Evolutionary conservation across 768 basidiomycete species (phyloP), one percentile per base, ranked within the genome.

Genomic region (Strobilomyces dryophilus): DNA sequence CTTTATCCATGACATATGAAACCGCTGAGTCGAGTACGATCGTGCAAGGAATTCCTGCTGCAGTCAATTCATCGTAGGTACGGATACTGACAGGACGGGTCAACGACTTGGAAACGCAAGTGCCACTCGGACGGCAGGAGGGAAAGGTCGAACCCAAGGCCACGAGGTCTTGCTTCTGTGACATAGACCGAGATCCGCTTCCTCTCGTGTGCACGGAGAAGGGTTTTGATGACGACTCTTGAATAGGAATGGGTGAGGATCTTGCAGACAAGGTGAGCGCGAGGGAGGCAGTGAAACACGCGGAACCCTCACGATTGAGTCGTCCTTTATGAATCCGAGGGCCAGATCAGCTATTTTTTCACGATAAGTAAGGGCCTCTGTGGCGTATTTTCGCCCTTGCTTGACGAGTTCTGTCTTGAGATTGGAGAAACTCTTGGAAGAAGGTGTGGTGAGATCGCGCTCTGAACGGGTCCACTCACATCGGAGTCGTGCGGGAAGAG

Each of bases 101-200:
- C 21, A 57, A 54, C 34, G 34, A 46, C 39, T 36, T 49, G 31
- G 36, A 56, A 59, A 54, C 36, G 46, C n/a, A 36, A 45, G 21
- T 18, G 36, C 44, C 29, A 18, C 29, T 29, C 29, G 44, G 17
- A 50, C 1, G 29, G 47, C 40, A 42, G 47, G 35, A 10, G 49
- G 50, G 40, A 45, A 46, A 57, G 53, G 48, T 75, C 84, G 64
- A 67, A 92, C 92, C 94, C 92, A 61, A 89, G 78, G 63, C 88
- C 90, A 67, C 82, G 83, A 69, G 95, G 94, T 58, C 92, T 82
- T 32, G 92, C 91, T 83, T 98, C 92, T 60, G 95, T 98, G 53
- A 99, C 95, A 70, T 93, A 98, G 36, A 99, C 95, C 64, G 91
- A 92, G 71, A 98, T 92, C 52, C 95, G 82, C 75, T 98, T 98